Conservation (phyloP, 768 basidiomycete species). For the Suillus variegatus region DNA sequence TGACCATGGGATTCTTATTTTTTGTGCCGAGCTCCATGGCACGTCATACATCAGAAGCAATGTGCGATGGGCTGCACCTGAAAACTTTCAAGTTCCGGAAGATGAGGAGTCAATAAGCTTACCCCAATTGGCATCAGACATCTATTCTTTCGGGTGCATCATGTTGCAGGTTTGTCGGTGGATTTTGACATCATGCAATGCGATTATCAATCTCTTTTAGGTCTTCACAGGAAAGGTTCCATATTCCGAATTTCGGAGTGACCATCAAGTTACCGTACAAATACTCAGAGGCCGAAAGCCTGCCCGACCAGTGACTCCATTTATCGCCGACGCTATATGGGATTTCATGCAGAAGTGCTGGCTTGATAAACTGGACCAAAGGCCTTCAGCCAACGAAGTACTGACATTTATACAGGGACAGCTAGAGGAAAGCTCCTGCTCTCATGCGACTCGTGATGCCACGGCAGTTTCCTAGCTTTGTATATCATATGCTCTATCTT, state of each 20-base stretch:
- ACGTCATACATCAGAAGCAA: conserved; percentile 18
- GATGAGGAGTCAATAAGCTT: neutral
- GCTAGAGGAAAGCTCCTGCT: neutral
- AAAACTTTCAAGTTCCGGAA: conserved; percentile 8
- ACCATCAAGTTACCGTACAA: conserved; percentile 1
- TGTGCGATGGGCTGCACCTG: conserved; percentile 13
- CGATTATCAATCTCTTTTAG: neutral
- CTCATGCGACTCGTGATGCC: neutral
- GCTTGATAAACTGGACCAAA: conserved; percentile 14
- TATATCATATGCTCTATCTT: conserved; percentile 6
- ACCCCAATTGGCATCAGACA: conserved; percentile 17
- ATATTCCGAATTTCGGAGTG: conserved; percentile 3
- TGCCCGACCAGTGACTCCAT: neutral
- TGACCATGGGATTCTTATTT: conserved; percentile 46
- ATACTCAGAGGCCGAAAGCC: conserved; percentile 2
- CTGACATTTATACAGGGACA: neutral
- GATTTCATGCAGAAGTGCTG: conserved; percentile 13
- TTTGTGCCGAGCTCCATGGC: conserved; percentile 37
- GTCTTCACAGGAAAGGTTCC: conserved; percentile 10
- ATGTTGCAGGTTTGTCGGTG: conserved; percentile 29
- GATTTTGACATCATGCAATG: conserved; percentile 15
- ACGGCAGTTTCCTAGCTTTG: neutral
- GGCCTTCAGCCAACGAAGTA: conserved; percentile 2
- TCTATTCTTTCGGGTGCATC: conserved; percentile 40
- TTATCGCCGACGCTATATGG: neutral